Conservation (phyloP, 1,284 basidiomycete species). For the Acaromyces ingoldii region DNA sequence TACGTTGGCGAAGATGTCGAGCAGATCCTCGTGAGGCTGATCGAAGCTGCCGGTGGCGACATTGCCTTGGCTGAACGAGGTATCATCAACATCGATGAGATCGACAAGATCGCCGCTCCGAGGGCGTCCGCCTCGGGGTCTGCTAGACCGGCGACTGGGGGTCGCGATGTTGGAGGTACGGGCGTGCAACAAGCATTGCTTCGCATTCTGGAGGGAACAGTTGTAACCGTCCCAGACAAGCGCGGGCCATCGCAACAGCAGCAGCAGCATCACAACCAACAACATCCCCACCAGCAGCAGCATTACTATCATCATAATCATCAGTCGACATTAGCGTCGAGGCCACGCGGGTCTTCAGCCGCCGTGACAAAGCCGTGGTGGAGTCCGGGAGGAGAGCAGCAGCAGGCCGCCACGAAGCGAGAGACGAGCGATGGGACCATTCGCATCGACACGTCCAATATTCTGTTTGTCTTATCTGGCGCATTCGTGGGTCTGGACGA, state of each 20-base stretch:
- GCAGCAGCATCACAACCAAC: slow-evolving; percentile 7
- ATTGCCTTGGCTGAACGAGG: slow-evolving; percentile 16
- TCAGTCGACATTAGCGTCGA: too few species aligned
- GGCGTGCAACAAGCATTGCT: slow-evolving; percentile 89
- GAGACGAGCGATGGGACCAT: background rate
- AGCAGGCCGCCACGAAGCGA: background rate
- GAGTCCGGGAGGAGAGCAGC: background rate
- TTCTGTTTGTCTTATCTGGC: slow-evolving; percentile 59
- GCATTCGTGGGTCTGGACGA: slow-evolving; percentile 88
- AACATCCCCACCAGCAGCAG: too few species aligned
- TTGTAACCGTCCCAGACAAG: slow-evolving; percentile 70
- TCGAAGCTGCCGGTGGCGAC: slow-evolving; percentile 25
- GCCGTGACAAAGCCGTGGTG: slow-evolving; percentile 1
- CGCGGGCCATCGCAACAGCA: slow-evolving; percentile 49
- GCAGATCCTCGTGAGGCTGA: slow-evolving; percentile 23
- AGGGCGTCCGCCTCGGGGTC: slow-evolving; percentile 15
- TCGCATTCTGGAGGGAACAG: slow-evolving; percentile 85
- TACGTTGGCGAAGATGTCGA: slow-evolving; percentile 43
- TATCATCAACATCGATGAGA: slow-evolving; percentile 92
- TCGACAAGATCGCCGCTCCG: slow-evolving; percentile 74
- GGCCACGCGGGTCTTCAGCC: background rate
- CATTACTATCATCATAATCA: too few species aligned
- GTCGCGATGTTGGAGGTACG: slow-evolving; percentile 88
- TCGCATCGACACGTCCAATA: slow-evolving; percentile 64
- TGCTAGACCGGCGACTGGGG: slow-evolving; percentile 59